phyloP scores from a whole-genome alignment of 192 early-diverging fungal genomes.

The Phlyctochytrium arcticum region DNA sequence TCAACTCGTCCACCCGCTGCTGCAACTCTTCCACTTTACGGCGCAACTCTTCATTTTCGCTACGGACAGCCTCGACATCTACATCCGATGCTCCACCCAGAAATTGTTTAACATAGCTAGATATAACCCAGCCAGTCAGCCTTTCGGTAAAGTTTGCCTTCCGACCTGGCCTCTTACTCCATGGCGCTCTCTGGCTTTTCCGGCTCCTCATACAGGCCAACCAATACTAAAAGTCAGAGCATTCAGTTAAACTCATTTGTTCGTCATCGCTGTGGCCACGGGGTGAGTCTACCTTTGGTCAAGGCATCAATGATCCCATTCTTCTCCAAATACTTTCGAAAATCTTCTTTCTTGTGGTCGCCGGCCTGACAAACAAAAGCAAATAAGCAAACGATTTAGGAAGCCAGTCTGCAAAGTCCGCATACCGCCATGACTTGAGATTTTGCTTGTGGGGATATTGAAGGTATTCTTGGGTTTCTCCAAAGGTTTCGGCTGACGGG shows the following conservation, averaged over 20 bases:
- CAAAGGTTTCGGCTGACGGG: too few species aligned
- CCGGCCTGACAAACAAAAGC: conserved; percentile 27
- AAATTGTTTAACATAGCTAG: conserved; percentile 58
- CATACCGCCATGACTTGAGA: too few species aligned
- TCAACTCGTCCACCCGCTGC: conserved; percentile 43
- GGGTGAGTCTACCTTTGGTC: conserved; percentile 46
- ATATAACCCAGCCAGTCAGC: background rate
- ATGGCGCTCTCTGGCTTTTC: conserved; percentile 61
- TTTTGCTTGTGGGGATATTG: too few species aligned
- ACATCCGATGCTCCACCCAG: conserved; percentile 53
- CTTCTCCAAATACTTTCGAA: conserved; percentile 61
- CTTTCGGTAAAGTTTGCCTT: background rate
- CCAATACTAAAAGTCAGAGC: conserved; percentile 44
- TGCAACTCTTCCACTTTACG: conserved; percentile 53
- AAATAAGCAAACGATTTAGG: too few species aligned
- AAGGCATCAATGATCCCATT: conserved; percentile 62
- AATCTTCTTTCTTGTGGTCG: conserved; percentile 64
- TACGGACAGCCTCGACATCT: conserved; percentile 49
- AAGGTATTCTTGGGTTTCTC: too few species aligned
- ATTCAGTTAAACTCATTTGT: background rate
- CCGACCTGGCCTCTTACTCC: conserved; percentile 41
- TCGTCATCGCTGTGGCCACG: background rate
- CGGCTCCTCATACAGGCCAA: conserved; percentile 62
- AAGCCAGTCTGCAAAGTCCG: too few species aligned
- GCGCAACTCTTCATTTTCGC: conserved; percentile 57